Evolutionary conservation across 148 eudicot genomes (phyloP), one percentile per base, ranked within the genome.

Genomic region (Salicornia ramosissima): DNA sequence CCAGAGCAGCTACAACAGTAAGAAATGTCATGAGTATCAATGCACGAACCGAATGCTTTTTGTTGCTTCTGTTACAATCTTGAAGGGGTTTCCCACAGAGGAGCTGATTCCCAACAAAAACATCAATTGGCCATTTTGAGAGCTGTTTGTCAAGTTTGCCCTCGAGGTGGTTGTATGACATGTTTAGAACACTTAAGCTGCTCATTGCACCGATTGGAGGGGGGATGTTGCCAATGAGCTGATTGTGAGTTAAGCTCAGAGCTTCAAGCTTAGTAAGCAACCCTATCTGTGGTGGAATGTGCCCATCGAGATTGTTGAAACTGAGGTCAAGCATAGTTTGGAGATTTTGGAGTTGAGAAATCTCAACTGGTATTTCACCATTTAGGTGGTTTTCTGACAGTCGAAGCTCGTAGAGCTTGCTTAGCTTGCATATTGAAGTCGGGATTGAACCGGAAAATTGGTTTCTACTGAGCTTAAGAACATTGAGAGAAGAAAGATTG

Each of bases 241-340:
- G 84, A 78, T 94, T 94, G 80, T 87, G 88, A n/a, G 99, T 90
- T n/a, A 94, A 77, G 70, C 83, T 85, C 47, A 90, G 90, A 25
- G 81, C 80, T 77, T 90, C 99, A 10, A 94, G 91, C 73, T 89
- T 94, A 0, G 78, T 64, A 43, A 94, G 86, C 19, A 82, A 72
- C 25, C 86, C 91, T 0, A 94, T 83, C 31, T 85, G 80, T 25
- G 85, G 24, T 0, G 99, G 99, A 45, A 94, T 88, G 49, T 54
- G 65, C 3, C 99, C 99, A 0, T 85, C 83, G 42, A 94, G 81
- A 62, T 83, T 83, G 75, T 94, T 94, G 83, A 74, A 74, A 72
- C 99, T 86, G 47, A 94, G 79, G 78, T 94, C 97, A 16, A 94
- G 80, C 64, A 84, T 72, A 70, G 87, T 87, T 68, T 94, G 99